A percentile compares a stretch with the other conserved stretches of the same genome.
Evolutionary conservation across 2,329 filamentous ascomycete genomes (phyloP).

Genomic region (Fusarium sp.): DNA sequence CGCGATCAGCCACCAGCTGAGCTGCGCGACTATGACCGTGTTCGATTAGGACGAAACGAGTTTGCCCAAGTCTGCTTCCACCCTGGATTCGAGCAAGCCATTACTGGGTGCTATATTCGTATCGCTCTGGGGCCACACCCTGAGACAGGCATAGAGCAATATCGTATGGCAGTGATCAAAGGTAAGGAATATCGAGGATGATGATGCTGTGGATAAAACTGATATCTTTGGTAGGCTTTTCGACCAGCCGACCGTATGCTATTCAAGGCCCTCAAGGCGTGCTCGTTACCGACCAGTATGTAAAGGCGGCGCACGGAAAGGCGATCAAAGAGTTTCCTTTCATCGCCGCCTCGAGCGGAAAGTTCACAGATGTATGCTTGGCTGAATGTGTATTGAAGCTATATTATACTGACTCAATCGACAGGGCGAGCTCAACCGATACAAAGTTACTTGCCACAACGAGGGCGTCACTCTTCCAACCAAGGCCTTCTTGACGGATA

Average conservation of each 20-base stretch:
- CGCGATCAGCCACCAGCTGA: constrained; percentile 78
- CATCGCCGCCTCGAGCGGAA: constrained; percentile 86
- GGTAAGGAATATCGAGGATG: constrained; percentile 61
- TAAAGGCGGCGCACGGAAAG: constrained; percentile 84
- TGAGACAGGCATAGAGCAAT: constrained; percentile 78
- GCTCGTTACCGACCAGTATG: constrained; percentile 88
- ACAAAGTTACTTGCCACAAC: constrained; percentile 77
- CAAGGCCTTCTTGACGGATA: constrained; percentile 74
- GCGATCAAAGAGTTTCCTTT: constrained; percentile 89
- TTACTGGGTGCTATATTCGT: constrained; percentile 86
- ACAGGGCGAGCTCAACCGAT: constrained; percentile 83
- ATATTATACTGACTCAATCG: constrained; percentile 41
- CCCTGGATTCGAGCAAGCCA: constrained; percentile 85
- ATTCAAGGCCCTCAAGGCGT: constrained; percentile 81
- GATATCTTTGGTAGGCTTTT: constrained; percentile 71
- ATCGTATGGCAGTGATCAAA: constrained; percentile 90
- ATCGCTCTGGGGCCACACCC: constrained; percentile 84
- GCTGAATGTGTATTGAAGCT: not conserved
- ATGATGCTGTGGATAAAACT: constrained; percentile 23
- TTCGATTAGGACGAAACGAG: constrained; percentile 84
- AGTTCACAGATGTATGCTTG: constrained; percentile 79
- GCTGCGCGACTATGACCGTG: constrained; percentile 84
- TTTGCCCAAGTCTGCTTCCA: constrained; percentile 95
- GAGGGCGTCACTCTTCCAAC: constrained; percentile 81
- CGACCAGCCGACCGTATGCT: constrained; percentile 83